These are phyloP conservation scores for Diaporthe destruens DNA, from an alignment of 2,329 filamentous ascomycete genomes.

Conservation along the genomic window DNA sequence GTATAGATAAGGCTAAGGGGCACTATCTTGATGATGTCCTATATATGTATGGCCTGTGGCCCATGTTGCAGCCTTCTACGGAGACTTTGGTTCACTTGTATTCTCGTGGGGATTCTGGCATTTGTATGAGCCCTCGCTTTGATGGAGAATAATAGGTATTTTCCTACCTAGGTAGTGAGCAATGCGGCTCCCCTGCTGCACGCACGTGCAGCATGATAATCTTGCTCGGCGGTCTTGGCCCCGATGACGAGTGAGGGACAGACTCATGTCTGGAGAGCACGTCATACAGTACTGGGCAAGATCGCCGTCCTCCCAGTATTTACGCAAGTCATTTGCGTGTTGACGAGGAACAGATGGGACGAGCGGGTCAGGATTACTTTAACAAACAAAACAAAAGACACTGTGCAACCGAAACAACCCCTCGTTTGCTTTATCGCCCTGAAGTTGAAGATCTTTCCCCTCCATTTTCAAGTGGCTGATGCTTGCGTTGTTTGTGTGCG, in stretches of 20 bases:
- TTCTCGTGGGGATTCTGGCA: no score
- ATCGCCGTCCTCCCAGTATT: constrained; percentile 12
- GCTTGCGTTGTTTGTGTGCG: background rate
- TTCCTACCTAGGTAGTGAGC: background rate
- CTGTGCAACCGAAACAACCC: background rate
- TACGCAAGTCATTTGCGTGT: constrained; percentile 16
- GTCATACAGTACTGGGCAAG: background rate
- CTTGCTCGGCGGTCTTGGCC: constrained; percentile 3
- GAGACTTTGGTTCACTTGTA: no score
- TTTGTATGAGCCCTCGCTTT: no score
- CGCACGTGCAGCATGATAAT: background rate
- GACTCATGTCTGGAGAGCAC: constrained; percentile 13
- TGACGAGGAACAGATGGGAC: background rate
- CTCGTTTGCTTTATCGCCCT: background rate
- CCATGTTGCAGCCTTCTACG: no score
- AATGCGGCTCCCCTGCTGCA: constrained; percentile 6
- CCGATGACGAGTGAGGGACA: constrained; percentile 20
- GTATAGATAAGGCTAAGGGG: no score
- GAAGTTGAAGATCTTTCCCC: background rate
- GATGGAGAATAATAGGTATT: no score
- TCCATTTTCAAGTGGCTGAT: background rate
- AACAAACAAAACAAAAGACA: no score
- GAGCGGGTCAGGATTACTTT: background rate
- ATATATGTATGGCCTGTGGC: no score
- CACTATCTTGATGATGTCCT: no score